phyloP scores from a whole-genome alignment of 352 stramenopile genomes.

The Phytophthora ramorum region DNA sequence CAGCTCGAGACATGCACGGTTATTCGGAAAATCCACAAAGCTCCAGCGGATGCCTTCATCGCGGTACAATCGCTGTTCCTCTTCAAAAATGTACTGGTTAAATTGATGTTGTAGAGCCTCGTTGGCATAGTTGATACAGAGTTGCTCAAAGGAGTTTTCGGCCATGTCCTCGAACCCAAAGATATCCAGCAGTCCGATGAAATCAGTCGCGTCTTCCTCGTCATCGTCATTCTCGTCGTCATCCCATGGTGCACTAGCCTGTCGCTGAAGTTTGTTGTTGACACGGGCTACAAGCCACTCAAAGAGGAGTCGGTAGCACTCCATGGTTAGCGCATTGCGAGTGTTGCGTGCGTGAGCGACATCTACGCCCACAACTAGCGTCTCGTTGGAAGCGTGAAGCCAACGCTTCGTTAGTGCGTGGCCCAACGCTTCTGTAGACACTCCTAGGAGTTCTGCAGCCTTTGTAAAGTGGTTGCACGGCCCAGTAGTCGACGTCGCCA shows the following conservation, averaged over 20 bases:
- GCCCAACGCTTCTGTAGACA: conserved; percentile 59
- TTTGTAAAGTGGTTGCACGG: conserved; percentile 51
- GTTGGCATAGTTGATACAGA: conserved; percentile 94
- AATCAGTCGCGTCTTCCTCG: conserved; percentile 39
- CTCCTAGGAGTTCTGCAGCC: conserved; percentile 63
- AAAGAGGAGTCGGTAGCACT: conserved; percentile 93
- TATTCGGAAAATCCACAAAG: conserved; percentile 86
- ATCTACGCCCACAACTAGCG: conserved; percentile 73
- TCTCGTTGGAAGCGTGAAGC: conserved; percentile 76
- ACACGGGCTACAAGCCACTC: conserved; percentile 94
- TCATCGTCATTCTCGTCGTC: conserved; percentile 20
- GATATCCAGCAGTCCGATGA: conserved; percentile 89
- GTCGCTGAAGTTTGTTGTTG: conserved; percentile 85
- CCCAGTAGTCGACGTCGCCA: conserved; percentile 18
- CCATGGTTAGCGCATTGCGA: conserved; percentile 92
- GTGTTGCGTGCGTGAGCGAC: conserved; percentile 75
- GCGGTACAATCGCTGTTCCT: conserved; percentile 83
- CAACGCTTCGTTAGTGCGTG: conserved; percentile 69
- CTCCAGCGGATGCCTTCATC: conserved; percentile 79
- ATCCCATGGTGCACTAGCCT: conserved; percentile 15
- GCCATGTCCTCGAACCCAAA: conserved; percentile 92
- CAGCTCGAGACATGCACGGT: conserved; percentile 76
- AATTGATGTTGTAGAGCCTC: conserved; percentile 90
- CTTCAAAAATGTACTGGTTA: conserved; percentile 93
- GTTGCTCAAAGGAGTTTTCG: conserved; percentile 88